A percentile compares a stretch with the other conserved stretches of the same genome.
phyloP scores from a whole-genome alignment of 2,329 filamentous ascomycete genomes.

The Raffaelea deltoideospora region DNA sequence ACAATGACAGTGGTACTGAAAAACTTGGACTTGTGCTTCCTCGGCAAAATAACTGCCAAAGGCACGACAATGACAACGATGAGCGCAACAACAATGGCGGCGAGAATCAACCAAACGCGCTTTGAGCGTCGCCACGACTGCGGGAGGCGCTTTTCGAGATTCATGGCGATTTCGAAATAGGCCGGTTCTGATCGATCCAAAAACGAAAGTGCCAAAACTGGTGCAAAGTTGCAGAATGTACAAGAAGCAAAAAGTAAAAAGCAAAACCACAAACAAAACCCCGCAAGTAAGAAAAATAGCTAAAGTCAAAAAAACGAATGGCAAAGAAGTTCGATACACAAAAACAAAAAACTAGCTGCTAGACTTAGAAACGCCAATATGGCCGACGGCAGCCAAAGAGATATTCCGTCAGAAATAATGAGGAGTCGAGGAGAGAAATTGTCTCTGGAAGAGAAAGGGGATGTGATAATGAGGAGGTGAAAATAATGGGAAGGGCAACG shows the following conservation, averaged over 20 bases:
- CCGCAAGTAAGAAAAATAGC: no score
- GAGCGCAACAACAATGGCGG: background rate
- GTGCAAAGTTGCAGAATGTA: no score
- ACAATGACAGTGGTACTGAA: background rate
- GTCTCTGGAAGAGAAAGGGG: no score
- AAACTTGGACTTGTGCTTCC: background rate
- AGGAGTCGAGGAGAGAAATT: background rate
- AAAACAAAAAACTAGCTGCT: no score
- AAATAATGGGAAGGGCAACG: background rate
- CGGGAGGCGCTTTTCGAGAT: slow-evolving; percentile 2
- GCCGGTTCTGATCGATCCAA: background rate
- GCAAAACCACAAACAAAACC: no score
- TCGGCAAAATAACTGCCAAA: background rate
- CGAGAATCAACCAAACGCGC: background rate
- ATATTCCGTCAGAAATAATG: background rate
- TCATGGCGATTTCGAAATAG: background rate
- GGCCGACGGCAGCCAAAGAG: no score
- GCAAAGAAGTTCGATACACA: no score
- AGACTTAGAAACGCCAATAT: no score
- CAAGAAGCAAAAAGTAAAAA: no score
- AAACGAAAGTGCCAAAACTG: no score
- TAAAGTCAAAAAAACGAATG: no score
- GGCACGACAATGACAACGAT: slow-evolving; percentile 4
- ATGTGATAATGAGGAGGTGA: background rate
- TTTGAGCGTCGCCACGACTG: background rate